Base-by-base conservation (phyloP, 345 rosid genomes). In the Gossypium ekmanianum region DNA sequence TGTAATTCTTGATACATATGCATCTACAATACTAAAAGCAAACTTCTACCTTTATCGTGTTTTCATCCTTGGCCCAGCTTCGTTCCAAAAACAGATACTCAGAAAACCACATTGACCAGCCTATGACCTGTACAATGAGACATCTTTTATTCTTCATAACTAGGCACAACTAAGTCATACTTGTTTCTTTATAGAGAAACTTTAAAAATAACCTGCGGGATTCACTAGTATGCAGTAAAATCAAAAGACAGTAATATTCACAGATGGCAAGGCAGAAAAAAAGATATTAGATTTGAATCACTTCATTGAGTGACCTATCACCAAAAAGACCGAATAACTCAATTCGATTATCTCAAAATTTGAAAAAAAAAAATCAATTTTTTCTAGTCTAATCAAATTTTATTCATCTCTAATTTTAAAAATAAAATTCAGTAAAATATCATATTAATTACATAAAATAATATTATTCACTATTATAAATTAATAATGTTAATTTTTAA, bases 101-200 rank as follows among this genome's bases (percentile, higher is more conserved):
- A 11, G 99, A 93, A 88, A 95, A 95, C 99, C 98, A 95, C 97
- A 93, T 93, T 78, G 98, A 93, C 99, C 99, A 95, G 44, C 99
- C 99, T 72, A 95, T 87, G 75, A 95, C 94, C 99, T 95, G 90
- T 45, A 70, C 17, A 27, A 16, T 10, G 16, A 50, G 58, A n/a
- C 61, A 52, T 29, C 29, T 51, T n/a, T 29, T n/a, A 29, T 51
- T 52, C 47, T 69, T 17, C 61, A 27, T 26, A 17, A 70, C 2
- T 51, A 54, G 9, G 29, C 47, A 29, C 18, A 70, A 70, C 26
- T 50, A 68, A 48, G 27, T 16, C 74, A 5, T 27, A 5, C 18
- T 68, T 7, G 43, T 13, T 50, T 69, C 24, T 1, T 6, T 27
- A 51, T 2, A 24, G 27, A 48, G 22, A 48, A 48, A 24, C 9